Percentiles rank a stretch among this genome's conserved stretches.
These are phyloP conservation scores for Physaria fendleri DNA, from an alignment of 345 rosid genomes.

Conservation along the genomic window DNA sequence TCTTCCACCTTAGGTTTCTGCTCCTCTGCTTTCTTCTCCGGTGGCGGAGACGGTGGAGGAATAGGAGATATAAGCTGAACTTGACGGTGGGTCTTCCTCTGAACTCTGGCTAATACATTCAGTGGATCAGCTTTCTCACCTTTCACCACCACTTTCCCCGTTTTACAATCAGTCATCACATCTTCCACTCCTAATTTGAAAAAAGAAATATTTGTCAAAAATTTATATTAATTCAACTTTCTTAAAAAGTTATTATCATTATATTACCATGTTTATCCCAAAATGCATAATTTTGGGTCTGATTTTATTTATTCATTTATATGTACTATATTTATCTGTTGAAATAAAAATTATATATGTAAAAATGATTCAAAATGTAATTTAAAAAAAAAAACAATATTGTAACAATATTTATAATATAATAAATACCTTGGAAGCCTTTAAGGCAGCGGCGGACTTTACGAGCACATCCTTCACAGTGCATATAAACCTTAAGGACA, in stretches of 20 bases:
- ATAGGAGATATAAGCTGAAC: conserved; percentile 87
- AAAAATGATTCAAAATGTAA: too few species aligned
- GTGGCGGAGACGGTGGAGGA: conserved; percentile 66
- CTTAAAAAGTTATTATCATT: too few species aligned
- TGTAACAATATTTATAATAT: too few species aligned
- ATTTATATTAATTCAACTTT: neutral
- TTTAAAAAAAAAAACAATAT: too few species aligned
- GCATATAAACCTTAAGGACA: conserved; percentile 83
- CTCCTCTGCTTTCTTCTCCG: conserved; percentile 54
- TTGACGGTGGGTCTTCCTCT: conserved; percentile 77
- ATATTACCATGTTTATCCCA: too few species aligned
- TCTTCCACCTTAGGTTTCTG: conserved; percentile 54
- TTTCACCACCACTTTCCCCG: conserved; percentile 82
- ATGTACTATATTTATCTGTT: too few species aligned
- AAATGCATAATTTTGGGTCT: too few species aligned
- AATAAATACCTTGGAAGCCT: conserved; percentile 84
- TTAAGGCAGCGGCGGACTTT: conserved; percentile 79
- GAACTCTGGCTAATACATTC: conserved; percentile 73
- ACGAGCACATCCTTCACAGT: conserved; percentile 98
- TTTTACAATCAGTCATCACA: conserved; percentile 78
- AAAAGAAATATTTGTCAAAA: conserved; percentile 2
- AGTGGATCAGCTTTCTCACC: conserved; percentile 95
- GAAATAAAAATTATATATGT: too few species aligned
- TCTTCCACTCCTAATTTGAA: conserved; percentile 74
- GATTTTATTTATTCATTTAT: too few species aligned